Evolutionary conservation across 202 grass and related monocot species (phyloP).

Genomic region (Carex arenaria): DNA sequence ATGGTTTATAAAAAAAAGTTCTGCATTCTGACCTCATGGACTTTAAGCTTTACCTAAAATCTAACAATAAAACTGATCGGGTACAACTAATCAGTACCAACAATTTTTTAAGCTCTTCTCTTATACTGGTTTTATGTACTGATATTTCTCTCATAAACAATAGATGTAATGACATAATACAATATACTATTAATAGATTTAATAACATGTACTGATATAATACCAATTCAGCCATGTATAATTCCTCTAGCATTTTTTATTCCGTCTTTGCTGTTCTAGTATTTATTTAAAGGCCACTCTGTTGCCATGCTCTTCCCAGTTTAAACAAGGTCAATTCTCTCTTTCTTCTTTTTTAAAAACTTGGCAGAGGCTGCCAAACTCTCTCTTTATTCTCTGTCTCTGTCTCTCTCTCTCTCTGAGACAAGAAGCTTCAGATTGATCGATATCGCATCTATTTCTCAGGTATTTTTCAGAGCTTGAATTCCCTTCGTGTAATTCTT

Average conservation of each 20-base stretch:
- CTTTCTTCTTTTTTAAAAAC: no score
- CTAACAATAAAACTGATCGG: background rate
- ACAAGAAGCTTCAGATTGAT: background rate
- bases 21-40: background rate
- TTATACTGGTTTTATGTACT: background rate
- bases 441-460: background rate
- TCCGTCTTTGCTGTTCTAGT: background rate
- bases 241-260: background rate
- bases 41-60: background rate
- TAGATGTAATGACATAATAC: background rate
- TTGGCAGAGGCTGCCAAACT: no score
- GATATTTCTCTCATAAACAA: background rate
- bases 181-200: no score
- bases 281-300: conserved; percentile 17
- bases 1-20: no score
- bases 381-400: no score
- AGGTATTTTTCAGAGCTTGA: background rate
- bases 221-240: background rate
- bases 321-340: background rate
- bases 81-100: background rate
- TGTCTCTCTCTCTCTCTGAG: background rate
- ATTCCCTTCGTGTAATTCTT: background rate
- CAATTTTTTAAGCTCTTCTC: background rate
- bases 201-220: no score
- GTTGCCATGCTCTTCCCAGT: background rate